A percentile compares a stretch with the other conserved stretches of the same genome.
Evolutionary conservation across 805 yeast species (phyloP).

Genomic region (Saccharomyces paradoxus): DNA sequence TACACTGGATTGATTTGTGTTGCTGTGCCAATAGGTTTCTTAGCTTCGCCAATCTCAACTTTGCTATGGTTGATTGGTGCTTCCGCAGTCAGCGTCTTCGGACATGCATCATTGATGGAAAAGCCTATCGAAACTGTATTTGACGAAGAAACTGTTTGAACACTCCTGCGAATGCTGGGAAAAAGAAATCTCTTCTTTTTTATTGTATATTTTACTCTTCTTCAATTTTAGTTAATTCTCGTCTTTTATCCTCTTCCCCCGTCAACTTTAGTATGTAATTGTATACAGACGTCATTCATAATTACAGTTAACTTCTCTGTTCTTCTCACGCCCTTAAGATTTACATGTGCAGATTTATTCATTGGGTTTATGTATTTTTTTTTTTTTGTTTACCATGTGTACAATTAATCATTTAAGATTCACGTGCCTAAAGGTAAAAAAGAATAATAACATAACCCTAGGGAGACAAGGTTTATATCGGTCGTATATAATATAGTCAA

Average conservation of each 20-base stretch:
- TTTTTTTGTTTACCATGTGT: too few relatives aligned
- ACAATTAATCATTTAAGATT: neutral
- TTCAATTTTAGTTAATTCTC: neutral
- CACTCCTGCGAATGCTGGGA: neutral
- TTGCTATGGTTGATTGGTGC: conserved; percentile 89
- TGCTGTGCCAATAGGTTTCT: conserved; percentile 71
- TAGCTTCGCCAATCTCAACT: conserved; percentile 85
- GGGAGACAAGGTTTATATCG: too few relatives aligned
- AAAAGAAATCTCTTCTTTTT: neutral
- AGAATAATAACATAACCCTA: too few relatives aligned
- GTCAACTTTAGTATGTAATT: neutral
- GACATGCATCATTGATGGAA: conserved; percentile 87
- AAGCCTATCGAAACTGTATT: conserved; percentile 94
- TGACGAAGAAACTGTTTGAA: conserved; percentile 56
- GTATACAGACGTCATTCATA: neutral
- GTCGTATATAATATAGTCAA: too few relatives aligned
- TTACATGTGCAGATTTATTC: neutral
- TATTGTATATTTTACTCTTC: neutral
- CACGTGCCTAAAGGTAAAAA: neutral
- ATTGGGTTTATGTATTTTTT: neutral
- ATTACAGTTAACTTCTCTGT: neutral
- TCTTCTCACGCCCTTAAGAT: neutral
- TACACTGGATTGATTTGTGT: conserved; percentile 75
- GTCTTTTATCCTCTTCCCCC: neutral
- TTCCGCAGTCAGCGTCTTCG: conserved; percentile 63